Conservation (phyloP, 225 moss, liverwort and hornwort genomes). For the Marchantia polymorpha region DNA sequence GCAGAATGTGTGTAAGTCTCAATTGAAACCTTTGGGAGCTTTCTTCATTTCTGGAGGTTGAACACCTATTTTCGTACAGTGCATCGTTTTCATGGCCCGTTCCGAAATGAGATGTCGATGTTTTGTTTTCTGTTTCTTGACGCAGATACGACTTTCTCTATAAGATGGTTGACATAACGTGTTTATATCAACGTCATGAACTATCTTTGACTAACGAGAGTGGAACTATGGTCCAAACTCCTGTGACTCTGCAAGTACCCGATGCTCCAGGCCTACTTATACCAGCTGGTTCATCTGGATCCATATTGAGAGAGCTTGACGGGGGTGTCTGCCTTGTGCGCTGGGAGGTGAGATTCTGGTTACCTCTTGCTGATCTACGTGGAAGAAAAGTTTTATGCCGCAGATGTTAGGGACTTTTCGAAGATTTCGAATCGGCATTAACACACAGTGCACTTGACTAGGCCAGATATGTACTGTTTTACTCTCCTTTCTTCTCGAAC, state of each 20-base stretch:
- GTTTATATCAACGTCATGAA: conserved; percentile 79
- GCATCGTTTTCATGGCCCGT: not conserved
- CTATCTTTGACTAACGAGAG: conserved; percentile 51
- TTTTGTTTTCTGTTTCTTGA: not conserved
- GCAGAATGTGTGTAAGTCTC: conserved; percentile 90
- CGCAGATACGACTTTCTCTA: conserved; percentile 94
- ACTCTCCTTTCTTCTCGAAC: too few relatives aligned
- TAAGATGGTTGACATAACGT: conserved; percentile 82
- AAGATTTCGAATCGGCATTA: not conserved
- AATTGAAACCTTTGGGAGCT: not conserved
- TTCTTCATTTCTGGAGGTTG: not conserved
- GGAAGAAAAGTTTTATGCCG: not conserved
- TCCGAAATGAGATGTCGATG: too few relatives aligned
- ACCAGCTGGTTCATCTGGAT: conserved; percentile 75
- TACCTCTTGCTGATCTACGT: not conserved
- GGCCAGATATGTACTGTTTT: too few relatives aligned
- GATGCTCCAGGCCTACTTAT: conserved; percentile 96
- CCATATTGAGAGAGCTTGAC: conserved; percentile 62
- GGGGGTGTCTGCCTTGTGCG: conserved; percentile 83
- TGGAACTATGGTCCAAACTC: conserved; percentile 69
- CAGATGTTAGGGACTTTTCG: not conserved
- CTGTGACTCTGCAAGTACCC: conserved; percentile 80
- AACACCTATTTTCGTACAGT: too few relatives aligned
- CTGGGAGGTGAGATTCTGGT: conserved; percentile 65
- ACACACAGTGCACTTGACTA: not conserved